Percentiles rank a stretch among this genome's conserved stretches.
Conservation (phyloP, 2,329 filamentous ascomycete genomes). For the Exophiala dermatitidis region DNA sequence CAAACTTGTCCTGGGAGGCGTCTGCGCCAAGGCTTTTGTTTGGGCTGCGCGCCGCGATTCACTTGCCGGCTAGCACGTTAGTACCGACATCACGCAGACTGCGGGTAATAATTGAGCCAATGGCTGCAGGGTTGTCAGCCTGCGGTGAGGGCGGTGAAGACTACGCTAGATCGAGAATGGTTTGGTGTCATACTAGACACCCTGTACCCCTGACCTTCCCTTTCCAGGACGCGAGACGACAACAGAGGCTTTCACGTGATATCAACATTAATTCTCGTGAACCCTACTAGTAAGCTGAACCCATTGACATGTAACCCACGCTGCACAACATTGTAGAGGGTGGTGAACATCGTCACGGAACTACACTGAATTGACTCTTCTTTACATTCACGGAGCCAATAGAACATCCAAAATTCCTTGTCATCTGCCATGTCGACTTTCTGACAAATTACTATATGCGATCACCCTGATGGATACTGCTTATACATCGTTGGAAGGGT, state of each 20-base stretch:
- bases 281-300: background rate
- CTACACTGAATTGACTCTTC: no score
- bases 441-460: constrained; percentile 1
- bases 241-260: background rate
- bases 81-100: background rate
- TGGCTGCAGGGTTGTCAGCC: background rate
- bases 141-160: constrained; percentile 16
- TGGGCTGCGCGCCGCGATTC: background rate
- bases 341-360: no score
- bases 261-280: background rate
- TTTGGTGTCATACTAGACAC: background rate
- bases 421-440: constrained; percentile 1
- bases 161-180: constrained; percentile 2
- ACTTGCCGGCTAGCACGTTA: background rate
- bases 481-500: constrained; percentile 47
- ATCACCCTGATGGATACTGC: background rate
- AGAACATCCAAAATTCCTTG: background rate
- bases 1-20: constrained; percentile 14
- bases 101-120: background rate
- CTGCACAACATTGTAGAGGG: no score
- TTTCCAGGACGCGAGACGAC: background rate
- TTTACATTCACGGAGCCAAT: no score
- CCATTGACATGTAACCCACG: background rate
- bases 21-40: background rate
- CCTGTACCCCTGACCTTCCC: background rate